phyloP scores from a whole-genome alignment of 257 asterid genomes.

The Echites panduratus region DNA sequence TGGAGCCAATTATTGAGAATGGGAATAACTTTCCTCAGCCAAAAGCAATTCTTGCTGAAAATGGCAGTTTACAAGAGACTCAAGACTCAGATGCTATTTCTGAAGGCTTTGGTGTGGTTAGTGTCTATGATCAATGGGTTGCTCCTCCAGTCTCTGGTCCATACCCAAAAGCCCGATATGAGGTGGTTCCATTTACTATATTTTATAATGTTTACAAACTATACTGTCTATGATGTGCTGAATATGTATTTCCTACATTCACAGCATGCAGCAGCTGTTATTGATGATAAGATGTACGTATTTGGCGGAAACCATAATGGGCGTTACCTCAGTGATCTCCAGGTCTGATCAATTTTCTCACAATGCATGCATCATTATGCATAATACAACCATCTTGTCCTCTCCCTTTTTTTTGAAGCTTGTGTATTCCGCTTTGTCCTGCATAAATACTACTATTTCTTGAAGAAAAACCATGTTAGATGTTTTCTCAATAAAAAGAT shows the following conservation, averaged over 20 bases:
- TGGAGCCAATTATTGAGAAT: constrained; percentile 48
- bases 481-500: background rate
- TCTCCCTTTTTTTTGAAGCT: no score
- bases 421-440: no score
- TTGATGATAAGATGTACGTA: constrained; percentile 83
- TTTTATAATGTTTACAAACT: constrained; percentile 8
- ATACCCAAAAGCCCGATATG: constrained; percentile 72
- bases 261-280: constrained; percentile 93
- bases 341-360: constrained; percentile 46
- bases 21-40: constrained; percentile 45
- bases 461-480: background rate
- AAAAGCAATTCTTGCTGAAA: constrained; percentile 61
- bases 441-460: background rate
- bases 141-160: constrained; percentile 70
- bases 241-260: constrained; percentile 20
- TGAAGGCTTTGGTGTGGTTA: constrained; percentile 57
- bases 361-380: constrained; percentile 12
- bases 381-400: constrained; percentile 7
- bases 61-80: constrained; percentile 56
- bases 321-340: constrained; percentile 91
- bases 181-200: constrained; percentile 38
- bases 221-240: constrained; percentile 7
- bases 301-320: constrained; percentile 97
- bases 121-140: constrained; percentile 87
- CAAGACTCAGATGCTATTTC: constrained; percentile 75